A percentile compares a stretch with the other conserved stretches of the same genome.
phyloP scores from a whole-genome alignment of 371 early-diverging fungal genomes.

The Lichtheimia corymbifera region DNA sequence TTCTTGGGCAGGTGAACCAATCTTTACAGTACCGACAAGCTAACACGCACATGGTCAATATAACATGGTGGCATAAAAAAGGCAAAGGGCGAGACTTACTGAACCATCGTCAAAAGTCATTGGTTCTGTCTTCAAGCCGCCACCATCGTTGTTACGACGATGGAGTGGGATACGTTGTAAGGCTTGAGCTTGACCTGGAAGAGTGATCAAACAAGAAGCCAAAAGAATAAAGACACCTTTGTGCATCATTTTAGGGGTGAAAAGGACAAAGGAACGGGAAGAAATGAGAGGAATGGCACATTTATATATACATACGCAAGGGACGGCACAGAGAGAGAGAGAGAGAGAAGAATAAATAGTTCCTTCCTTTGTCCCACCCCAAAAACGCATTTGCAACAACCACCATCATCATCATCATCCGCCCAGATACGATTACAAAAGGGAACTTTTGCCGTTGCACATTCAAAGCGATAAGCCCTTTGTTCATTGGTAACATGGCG shows the following conservation, averaged over 20 bases:
- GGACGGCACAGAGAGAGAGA: no score
- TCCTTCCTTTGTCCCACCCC: no score
- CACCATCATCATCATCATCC: no score
- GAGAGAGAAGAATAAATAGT: no score
- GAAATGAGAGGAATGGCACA: neutral
- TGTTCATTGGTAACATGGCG: no score
- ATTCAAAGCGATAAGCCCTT: no score
- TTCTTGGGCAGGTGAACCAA: conserved; percentile 44
- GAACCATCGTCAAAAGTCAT: conserved; percentile 41
- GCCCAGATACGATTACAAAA: no score
- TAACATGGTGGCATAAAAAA: neutral
- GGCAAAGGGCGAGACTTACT: conserved; percentile 25
- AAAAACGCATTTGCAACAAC: no score
- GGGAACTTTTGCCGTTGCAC: no score
- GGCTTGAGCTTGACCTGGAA: conserved; percentile 11
- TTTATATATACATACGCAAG: conserved; percentile 3
- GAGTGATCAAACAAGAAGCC: conserved; percentile 9
- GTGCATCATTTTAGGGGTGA: neutral
- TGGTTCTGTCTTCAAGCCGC: conserved; percentile 28
- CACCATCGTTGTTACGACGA: conserved; percentile 11
- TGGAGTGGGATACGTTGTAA: conserved; percentile 17
- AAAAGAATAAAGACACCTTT: conserved; percentile 10
- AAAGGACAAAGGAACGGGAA: neutral
- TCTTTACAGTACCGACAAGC: conserved; percentile 22
- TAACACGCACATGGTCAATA: neutral